These are phyloP conservation scores for Fusarium sp. DNA, from an alignment of 2,329 filamentous ascomycete genomes.

Conservation along the genomic window DNA sequence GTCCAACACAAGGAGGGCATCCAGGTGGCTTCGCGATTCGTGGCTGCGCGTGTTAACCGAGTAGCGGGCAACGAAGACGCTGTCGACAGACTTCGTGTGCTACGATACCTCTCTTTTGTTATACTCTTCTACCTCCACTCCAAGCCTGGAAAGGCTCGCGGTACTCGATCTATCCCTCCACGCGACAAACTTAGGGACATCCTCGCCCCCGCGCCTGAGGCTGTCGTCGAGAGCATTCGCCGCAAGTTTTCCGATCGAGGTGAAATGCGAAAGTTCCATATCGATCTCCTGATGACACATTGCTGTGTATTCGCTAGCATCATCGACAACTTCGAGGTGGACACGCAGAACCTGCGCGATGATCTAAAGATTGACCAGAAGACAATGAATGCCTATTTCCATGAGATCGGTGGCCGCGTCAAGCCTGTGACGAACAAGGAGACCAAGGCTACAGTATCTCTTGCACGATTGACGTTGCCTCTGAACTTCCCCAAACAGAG, in stretches of 20 bases:
- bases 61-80: constrained; percentile 65
- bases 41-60: constrained; percentile 69
- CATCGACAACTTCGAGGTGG: constrained; percentile 78
- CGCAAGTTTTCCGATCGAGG: constrained; percentile 74
- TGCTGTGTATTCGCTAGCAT: constrained; percentile 77
- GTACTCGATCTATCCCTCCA: constrained; percentile 64
- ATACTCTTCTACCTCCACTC: constrained; percentile 63
- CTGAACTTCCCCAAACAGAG: constrained; percentile 80
- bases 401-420: constrained; percentile 78
- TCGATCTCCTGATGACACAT: constrained; percentile 78
- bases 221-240: constrained; percentile 73
- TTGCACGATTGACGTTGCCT: constrained; percentile 81
- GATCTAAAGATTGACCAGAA: constrained; percentile 79
- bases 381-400: constrained; percentile 77
- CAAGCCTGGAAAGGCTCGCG: constrained; percentile 59
- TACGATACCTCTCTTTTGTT: constrained; percentile 70
- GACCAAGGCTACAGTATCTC: constrained; percentile 63
- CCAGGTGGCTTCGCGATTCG: constrained; percentile 69
- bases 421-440: constrained; percentile 70
- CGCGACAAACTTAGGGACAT: constrained; percentile 70
- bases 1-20: constrained; percentile 69
- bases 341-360: constrained; percentile 74
- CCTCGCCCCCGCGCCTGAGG: constrained; percentile 67
- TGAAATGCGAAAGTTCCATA: constrained; percentile 76
- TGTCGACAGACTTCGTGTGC: constrained; percentile 64